Base-by-base conservation (phyloP, 345 rosid genomes). In the Mercurialis annua region DNA sequence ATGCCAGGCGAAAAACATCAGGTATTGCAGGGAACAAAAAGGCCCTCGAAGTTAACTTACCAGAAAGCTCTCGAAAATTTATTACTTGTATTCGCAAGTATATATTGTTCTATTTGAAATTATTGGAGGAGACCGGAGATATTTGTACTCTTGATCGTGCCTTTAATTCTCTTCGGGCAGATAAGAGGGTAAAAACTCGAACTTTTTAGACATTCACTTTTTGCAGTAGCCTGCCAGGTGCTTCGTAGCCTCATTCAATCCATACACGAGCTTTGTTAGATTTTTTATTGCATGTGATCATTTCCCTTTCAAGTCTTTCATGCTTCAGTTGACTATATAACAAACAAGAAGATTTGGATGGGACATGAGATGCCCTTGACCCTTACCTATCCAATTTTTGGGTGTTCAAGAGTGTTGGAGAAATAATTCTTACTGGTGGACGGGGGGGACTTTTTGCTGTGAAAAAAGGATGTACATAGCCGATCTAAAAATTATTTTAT, bases 31-130 rank as follows among this genome's bases (percentile, higher is more conserved):
- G 89, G 64, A 93, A 84, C 86, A 93, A 84, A 75, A 93, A 83
- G 77, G 84, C 77, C 64, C 96, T 90, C 71, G 99, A 90, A 79
- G 97, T 91, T 64, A 86, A 89, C 76, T 80, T 94, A 72, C 87
- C 97, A 73, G 97, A 94, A 82, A 94, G 97, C 77, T 94, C 97
- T 16, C 83, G 99, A 67, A 91, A 94, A 68, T 94, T 94, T 82
- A 94, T 94, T 72, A 91, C 99, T 27, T 87, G 99, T 81, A 91
- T 94, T 65, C 76, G 99, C 64, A 94, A 89, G 68, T 91, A 89
- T 82, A 72, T 91, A 65, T 67, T 94, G 75, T 91, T 94, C 71
- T 93, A 93, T 78, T 79, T 94, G 87, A 89, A 80, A 74, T 77
- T 91, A 40, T 71, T 94, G 91, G 97, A 94, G 82, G 96, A 89